Evolutionary conservation across 352 stramenopile genomes (phyloP).

Genomic region (Pythium guiyangense): DNA sequence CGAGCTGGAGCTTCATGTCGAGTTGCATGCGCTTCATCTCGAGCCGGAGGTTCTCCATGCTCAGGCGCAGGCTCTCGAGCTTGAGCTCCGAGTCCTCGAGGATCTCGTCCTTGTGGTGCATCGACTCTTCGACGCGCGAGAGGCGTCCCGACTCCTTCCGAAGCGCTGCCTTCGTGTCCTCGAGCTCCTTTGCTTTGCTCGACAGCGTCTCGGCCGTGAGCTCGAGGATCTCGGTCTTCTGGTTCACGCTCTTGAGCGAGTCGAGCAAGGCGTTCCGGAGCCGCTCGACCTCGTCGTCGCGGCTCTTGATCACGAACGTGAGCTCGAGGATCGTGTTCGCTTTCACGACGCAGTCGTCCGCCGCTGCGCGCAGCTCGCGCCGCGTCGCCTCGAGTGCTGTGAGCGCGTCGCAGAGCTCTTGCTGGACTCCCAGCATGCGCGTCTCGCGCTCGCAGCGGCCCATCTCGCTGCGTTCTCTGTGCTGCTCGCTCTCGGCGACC

Average conservation of each 20-base stretch:
- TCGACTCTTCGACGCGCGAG: conserved; percentile 55
- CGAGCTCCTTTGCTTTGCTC: conserved; percentile 56
- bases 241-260: conserved; percentile 46
- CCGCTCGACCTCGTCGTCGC: conserved; percentile 64
- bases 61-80: conserved; percentile 53
- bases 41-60: conserved; percentile 47
- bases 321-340: conserved; percentile 61
- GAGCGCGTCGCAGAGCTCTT: conserved; percentile 15
- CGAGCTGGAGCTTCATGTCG: conserved; percentile 69
- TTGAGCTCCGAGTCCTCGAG: conserved; percentile 64
- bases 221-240: conserved; percentile 64
- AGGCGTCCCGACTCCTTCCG: conserved; percentile 48
- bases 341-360: conserved; percentile 47
- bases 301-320: conserved; percentile 74
- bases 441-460: conserved; percentile 27
- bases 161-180: conserved; percentile 45
- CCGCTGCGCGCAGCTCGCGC: conserved; percentile 21
- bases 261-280: conserved; percentile 44
- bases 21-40: conserved; percentile 74
- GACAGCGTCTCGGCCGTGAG: conserved; percentile 55
- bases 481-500: conserved; percentile 17
- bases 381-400: conserved; percentile 20
- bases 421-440: conserved; percentile 20
- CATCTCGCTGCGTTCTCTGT: conserved; percentile 37
- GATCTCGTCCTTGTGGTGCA: conserved; percentile 52